Percentiles rank a stretch among this genome's conserved stretches.
phyloP scores from a whole-genome alignment of 75 land plant species.

The Picea sitchensis region DNA sequence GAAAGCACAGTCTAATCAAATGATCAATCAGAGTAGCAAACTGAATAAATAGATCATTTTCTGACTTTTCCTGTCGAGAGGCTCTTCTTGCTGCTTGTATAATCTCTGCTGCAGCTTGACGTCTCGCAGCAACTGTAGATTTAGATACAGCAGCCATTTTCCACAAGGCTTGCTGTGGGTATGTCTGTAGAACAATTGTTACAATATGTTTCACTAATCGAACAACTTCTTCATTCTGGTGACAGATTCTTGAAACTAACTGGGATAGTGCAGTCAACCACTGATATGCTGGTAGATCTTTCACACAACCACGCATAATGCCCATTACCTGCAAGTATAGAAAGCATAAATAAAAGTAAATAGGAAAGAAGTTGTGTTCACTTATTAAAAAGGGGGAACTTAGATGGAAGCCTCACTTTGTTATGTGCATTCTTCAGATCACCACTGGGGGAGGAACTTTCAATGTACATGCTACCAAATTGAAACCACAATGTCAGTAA shows the following conservation, averaged over 20 bases:
- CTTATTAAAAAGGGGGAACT: neutral
- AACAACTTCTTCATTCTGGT: slow-evolving; percentile 90
- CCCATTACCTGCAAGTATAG: slow-evolving; percentile 61
- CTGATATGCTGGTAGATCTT: slow-evolving; percentile 93
- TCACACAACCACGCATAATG: slow-evolving; percentile 93
- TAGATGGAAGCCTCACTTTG: slow-evolving; percentile 45
- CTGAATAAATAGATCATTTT: slow-evolving; percentile 55
- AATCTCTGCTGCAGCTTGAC: slow-evolving; percentile 93
- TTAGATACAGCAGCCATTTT: slow-evolving; percentile 99
- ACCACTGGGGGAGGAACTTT: slow-evolving; percentile 49
- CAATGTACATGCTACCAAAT: slow-evolving; percentile 75
- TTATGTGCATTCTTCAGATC: slow-evolving; percentile 55
- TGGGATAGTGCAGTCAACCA: slow-evolving; percentile 95
- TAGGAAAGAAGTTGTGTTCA: neutral
- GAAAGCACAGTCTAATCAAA: slow-evolving; percentile 83
- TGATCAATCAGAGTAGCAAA: slow-evolving; percentile 84
- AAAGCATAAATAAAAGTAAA: neutral
- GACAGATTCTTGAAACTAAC: slow-evolving; percentile 94
- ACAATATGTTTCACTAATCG: slow-evolving; percentile 87
- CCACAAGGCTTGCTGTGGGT: slow-evolving; percentile 99
- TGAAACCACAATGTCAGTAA: slow-evolving; percentile 99
- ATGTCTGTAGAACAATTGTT: slow-evolving; percentile 72
- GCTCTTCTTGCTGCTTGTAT: slow-evolving; percentile 84
- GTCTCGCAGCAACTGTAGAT: slow-evolving; percentile 87
- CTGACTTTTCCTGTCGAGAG: slow-evolving; percentile 39